Conservation (phyloP, 805 yeast genomes). For the Hanseniaspora thailandica region DNA sequence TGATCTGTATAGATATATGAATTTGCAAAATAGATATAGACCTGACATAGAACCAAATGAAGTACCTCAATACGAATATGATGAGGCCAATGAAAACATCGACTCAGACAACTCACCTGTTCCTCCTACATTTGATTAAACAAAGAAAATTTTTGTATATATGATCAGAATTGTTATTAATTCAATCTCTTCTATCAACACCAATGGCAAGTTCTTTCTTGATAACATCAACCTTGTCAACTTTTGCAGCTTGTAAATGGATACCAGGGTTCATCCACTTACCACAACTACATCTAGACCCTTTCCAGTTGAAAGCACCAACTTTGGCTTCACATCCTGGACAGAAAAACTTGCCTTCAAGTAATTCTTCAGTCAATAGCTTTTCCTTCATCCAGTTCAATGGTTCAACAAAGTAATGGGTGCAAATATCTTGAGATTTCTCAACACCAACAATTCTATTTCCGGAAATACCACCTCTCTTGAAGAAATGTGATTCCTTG, state of each 20-base stretch:
- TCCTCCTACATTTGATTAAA: not conserved
- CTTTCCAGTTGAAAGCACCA: constrained; percentile 91
- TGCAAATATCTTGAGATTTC: constrained; percentile 52
- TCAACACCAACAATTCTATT: constrained; percentile 44
- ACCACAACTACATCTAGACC: constrained; percentile 88
- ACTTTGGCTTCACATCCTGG: constrained; percentile 75
- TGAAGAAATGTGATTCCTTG: constrained; percentile 53
- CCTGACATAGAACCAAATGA: not conserved
- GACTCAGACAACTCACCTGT: not conserved
- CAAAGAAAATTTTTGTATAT: not conserved
- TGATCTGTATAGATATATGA: too few relatives aligned
- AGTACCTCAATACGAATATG: not conserved
- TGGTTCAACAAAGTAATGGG: constrained; percentile 83
- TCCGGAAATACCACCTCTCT: constrained; percentile 49
- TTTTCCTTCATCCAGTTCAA: constrained; percentile 83
- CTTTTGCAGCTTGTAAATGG: constrained; percentile 67
- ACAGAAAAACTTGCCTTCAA: constrained; percentile 81
- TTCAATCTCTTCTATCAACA: constrained; percentile 13
- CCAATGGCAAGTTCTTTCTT: constrained; percentile 15
- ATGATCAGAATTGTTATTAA: too few relatives aligned
- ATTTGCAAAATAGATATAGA: not conserved
- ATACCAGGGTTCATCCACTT: constrained; percentile 91
- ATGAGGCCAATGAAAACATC: not conserved
- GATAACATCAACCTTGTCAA: constrained; percentile 44
- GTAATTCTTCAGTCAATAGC: constrained; percentile 48